Base-by-base conservation (phyloP, 2,329 filamentous ascomycete species). In the Colletotrichum higginsianum region DNA sequence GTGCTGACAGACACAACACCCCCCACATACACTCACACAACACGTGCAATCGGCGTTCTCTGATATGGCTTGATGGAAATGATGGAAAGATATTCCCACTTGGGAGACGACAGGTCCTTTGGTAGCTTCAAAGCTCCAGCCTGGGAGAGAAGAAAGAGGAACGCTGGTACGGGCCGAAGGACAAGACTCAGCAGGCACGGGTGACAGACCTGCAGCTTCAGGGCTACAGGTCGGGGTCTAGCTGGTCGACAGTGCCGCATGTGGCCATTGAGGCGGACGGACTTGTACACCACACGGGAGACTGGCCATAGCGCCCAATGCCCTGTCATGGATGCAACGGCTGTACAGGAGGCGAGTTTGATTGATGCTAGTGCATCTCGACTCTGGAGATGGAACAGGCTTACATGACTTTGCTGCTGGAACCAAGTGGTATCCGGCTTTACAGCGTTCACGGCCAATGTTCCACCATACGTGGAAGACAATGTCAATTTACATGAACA, bases 71-170 rank as follows among this genome's bases (percentile, higher is more conserved):
- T 80, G 79, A 78, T 79, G 79, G 80, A 79, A 82, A 79, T 78
- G 76, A 74, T 75, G 67, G 75, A 73, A 75, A 72, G 66, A 71
- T 46, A 61, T 55, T 71, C 61, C 70, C 66, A 44, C 38, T 72
- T 70, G 60, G 49, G 66, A 78, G 75, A 75, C 75, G 77, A 76
- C 78, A 86, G 86, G 87, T 80, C 85, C 82, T 84, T 85, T 89
- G 88, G 87, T 89, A 86, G 88, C 88, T 90, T 90, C 83, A 90
- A 89, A 89, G 88, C 87, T 89, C 88, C 88, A 89, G 87, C 86
- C 87, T 86, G 80, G 76, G 73, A 79, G 79, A 77, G 52, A 61
- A 63, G 56, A 73, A 55, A 69, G 46, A 56, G 56, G 67, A 63
- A 67, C 42, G 58, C 50, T 64, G 62, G 66, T 23, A 61, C 49